Conservation (phyloP, 176 grass and related monocot species). For the Pontederia paniculata region DNA sequence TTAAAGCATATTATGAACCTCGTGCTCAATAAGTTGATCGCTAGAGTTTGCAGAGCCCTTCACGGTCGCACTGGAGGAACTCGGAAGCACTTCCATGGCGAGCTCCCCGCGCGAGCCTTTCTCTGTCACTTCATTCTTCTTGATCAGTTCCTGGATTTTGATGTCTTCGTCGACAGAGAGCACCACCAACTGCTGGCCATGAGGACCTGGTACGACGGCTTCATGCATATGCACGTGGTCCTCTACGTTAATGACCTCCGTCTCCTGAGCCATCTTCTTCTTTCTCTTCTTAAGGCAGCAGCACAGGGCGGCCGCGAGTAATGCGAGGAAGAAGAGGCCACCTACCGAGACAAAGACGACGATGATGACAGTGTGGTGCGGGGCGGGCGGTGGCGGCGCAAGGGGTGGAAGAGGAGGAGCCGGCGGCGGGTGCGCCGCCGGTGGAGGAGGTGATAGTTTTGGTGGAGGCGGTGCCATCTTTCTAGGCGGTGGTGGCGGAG, state of each 20-base stretch:
- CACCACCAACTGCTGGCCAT: conserved; percentile 20
- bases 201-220: conserved; percentile 18
- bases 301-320: conserved; percentile 38
- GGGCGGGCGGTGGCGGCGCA: conserved; percentile 34
- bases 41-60: too few relatives aligned
- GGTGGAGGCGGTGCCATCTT: neutral
- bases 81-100: neutral
- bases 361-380: conserved; percentile 44
- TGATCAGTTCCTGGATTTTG: conserved; percentile 38
- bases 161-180: conserved; percentile 57
- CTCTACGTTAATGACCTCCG: conserved; percentile 37
- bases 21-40: neutral
- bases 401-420: conserved; percentile 18
- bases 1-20: too few relatives aligned
- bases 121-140: conserved; percentile 24
- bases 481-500: neutral
- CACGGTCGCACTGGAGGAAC: neutral
- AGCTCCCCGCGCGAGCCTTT: conserved; percentile 4
- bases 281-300: conserved; percentile 64
- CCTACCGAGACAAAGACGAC: conserved; percentile 58
- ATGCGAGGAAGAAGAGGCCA: conserved; percentile 48
- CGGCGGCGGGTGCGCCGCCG: neutral
- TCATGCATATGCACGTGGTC: conserved; percentile 50
- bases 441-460: neutral
- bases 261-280: conserved; percentile 23